Evolutionary conservation across 225 moss, liverwort and hornwort species (phyloP).

Genomic region (Physcomitrium patens): DNA sequence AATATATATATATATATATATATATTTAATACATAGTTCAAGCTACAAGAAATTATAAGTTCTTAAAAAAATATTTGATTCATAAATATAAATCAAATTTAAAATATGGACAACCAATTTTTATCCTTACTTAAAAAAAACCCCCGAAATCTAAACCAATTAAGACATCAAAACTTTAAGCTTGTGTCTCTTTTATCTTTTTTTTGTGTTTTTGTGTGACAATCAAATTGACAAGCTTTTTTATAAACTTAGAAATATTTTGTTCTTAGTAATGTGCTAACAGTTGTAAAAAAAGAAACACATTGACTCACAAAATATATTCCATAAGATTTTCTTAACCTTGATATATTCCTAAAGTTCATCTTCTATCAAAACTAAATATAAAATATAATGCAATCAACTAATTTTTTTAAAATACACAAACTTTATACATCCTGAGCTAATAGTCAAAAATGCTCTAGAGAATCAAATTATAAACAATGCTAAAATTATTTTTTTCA

Average conservation of each 20-base stretch:
- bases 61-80: too few relatives aligned
- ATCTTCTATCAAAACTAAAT: neutral
- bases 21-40: too few relatives aligned
- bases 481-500: slow-evolving; percentile 64
- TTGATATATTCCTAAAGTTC: neutral
- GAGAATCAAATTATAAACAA: slow-evolving; percentile 83
- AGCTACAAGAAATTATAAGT: too few relatives aligned
- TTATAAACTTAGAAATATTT: slow-evolving; percentile 78
- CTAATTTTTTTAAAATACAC: neutral
- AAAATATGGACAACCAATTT: slow-evolving; percentile 87
- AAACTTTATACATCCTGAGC: slow-evolving; percentile 21
- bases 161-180: slow-evolving; percentile 85
- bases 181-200: slow-evolving; percentile 56
- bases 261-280: slow-evolving; percentile 61
- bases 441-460: slow-evolving; percentile 16
- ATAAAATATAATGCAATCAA: neutral
- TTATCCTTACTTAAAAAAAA: slow-evolving; percentile 81
- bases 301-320: too few relatives aligned
- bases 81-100: neutral
- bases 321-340: too few relatives aligned
- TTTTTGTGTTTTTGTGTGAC: too few relatives aligned
- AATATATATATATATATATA: too few relatives aligned
- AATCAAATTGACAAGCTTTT: slow-evolving; percentile 76
- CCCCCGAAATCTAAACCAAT: slow-evolving; percentile 55
- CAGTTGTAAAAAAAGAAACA: slow-evolving; percentile 47